These are phyloP conservation scores for Saccharum spontaneum DNA, from an alignment of 176 grass and related monocot genomes.

Conservation along the genomic window DNA sequence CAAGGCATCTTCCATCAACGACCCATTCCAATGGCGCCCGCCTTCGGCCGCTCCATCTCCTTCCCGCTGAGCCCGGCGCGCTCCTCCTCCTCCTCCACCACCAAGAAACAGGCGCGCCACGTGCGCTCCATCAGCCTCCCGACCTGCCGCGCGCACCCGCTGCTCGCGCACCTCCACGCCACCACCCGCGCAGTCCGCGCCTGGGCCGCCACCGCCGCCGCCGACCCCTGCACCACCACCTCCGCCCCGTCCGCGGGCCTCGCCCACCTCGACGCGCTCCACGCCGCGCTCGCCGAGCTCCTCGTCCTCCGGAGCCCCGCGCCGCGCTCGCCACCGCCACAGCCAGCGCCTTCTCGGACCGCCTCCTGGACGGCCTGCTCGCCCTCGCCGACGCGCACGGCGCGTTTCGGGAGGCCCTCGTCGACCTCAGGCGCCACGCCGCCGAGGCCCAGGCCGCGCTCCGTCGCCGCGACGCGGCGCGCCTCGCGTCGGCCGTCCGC, in stretches of 20 bases:
- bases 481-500: constrained; percentile 36
- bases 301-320: constrained; percentile 44
- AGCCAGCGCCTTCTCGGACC: neutral
- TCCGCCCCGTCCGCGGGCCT: neutral
- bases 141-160: constrained; percentile 41
- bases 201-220: neutral
- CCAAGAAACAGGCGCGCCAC: constrained; percentile 12
- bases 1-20: neutral
- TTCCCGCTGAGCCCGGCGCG: constrained; percentile 46
- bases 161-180: constrained; percentile 41
- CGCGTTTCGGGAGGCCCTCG: constrained; percentile 38
- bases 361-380: constrained; percentile 64
- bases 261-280: constrained; percentile 36
- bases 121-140: constrained; percentile 61
- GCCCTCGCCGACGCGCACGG: constrained; percentile 66
- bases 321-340: constrained; percentile 1
- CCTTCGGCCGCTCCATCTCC: constrained; percentile 64
- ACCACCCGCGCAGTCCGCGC: constrained; percentile 7
- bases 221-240: neutral
- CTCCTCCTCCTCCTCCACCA: neutral
- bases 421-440: constrained; percentile 35
- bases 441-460: constrained; percentile 54
- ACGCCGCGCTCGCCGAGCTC: constrained; percentile 48
- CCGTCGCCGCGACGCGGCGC: constrained; percentile 30
- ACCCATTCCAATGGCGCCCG: constrained; percentile 46